Conservation (phyloP, 2,329 filamentous ascomycete genomes). For the Tolypocladium tropicale region DNA sequence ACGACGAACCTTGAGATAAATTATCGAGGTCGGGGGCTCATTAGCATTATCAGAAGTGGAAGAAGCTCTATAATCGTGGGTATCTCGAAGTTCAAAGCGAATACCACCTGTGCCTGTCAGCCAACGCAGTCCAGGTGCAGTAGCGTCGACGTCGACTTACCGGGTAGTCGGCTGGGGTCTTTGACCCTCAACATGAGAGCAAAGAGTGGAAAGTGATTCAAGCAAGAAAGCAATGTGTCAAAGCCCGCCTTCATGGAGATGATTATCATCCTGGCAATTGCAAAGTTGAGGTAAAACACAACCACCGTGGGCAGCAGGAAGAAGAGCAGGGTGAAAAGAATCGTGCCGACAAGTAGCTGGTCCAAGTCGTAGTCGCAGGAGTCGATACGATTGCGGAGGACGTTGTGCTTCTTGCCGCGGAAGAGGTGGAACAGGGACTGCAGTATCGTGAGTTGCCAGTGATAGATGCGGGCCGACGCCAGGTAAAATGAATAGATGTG, state of each 20-base stretch:
- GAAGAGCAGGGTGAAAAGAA: constrained; percentile 89
- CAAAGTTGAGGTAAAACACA: constrained; percentile 96
- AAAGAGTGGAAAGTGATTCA: constrained; percentile 97
- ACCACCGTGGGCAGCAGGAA: constrained; percentile 91
- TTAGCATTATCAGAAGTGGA: constrained; percentile 28
- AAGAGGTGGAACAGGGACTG: constrained; percentile 98
- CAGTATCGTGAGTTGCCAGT: constrained; percentile 97
- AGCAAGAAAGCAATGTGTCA: constrained; percentile 82
- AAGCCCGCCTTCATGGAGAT: constrained; percentile 86
- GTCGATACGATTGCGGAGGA: constrained; percentile 93
- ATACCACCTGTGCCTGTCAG: constrained; percentile 44
- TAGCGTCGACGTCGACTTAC: constrained; percentile 28
- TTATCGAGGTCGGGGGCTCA: constrained; percentile 63
- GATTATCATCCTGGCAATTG: constrained; percentile 86
- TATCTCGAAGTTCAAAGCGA: constrained; percentile 80
- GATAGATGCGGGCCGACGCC: constrained; percentile 90
- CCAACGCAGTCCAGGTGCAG: not conserved
- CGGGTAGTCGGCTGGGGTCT: constrained; percentile 80
- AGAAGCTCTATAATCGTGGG: constrained; percentile 38
- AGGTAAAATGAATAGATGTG: constrained; percentile 99
- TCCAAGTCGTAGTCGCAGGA: constrained; percentile 98
- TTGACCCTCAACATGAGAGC: constrained; percentile 93
- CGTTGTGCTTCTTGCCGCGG: constrained; percentile 94
- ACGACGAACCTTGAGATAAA: constrained; percentile 64
- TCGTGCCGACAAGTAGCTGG: constrained; percentile 90